These are phyloP conservation scores for Pleurotus giganteus DNA, from an alignment of 768 basidiomycete species.

Conservation along the genomic window DNA sequence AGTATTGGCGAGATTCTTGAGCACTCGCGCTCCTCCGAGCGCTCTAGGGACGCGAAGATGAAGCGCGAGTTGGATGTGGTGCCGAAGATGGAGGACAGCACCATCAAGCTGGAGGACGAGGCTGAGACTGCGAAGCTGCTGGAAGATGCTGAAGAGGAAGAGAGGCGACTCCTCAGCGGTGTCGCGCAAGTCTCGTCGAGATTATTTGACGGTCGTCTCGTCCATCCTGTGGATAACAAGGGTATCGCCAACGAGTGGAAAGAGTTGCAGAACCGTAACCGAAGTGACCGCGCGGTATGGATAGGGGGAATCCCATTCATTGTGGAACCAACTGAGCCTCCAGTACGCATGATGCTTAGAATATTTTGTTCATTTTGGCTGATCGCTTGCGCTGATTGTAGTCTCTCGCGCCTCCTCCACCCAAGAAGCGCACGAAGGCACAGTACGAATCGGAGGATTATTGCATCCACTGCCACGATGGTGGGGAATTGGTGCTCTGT, in stretches of 20 bases:
- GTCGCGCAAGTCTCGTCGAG: constrained; percentile 58
- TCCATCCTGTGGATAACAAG: constrained; percentile 20
- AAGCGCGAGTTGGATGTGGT: constrained; percentile 32
- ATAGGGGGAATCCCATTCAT: constrained; percentile 28
- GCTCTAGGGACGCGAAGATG: constrained; percentile 40
- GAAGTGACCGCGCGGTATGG: constrained; percentile 35
- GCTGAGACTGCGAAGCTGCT: constrained; percentile 24
- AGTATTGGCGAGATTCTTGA: constrained; percentile 42
- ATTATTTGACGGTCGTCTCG: constrained; percentile 53
- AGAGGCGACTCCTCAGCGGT: constrained; percentile 46
- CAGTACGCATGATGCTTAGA: neutral
- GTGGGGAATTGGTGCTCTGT: constrained; percentile 52
- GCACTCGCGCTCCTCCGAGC: constrained; percentile 41
- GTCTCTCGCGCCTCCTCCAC: constrained; percentile 14
- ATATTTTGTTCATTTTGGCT: neutral
- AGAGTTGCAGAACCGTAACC: constrained; percentile 42
- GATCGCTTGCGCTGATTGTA: constrained; percentile 5
- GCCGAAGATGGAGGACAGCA: constrained; percentile 8
- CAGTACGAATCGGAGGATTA: constrained; percentile 55
- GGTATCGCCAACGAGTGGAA: constrained; percentile 47
- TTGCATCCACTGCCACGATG: constrained; percentile 59
- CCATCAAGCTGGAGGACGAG: constrained; percentile 5
- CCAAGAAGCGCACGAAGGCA: constrained; percentile 27
- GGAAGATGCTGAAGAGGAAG: constrained; percentile 51
- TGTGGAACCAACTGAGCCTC: constrained; percentile 17